Base-by-base conservation (phyloP, 2,329 filamentous ascomycete genomes). In the Fusarium sp. region DNA sequence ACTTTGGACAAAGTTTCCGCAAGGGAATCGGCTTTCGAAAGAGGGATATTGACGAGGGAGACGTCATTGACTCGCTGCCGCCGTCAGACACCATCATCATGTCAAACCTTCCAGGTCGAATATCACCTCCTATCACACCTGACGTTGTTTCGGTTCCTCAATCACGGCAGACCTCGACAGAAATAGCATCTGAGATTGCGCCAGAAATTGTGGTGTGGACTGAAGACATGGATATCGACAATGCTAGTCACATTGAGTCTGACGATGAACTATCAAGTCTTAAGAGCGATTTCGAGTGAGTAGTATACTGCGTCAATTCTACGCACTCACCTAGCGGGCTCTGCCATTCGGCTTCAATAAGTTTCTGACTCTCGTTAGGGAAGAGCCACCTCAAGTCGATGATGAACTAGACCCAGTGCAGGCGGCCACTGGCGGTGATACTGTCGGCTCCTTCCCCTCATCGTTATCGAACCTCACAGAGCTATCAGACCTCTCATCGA, bases 391-490 rank as follows among this genome's bases (percentile, higher is more conserved):
- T 20, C 71, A 71, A 41, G 66, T 56, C 18, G 62, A 74, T 40
- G 66, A 74, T 49, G 68, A 72, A 18, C 40, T 68, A 7, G 34
- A 56, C 47, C 51, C 62, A n/a, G 51, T 70, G n/a, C 68, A 63
- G 11, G 55, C 67, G 34, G 53, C 61, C 20, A 30, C 66, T 57
- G 47, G 66, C 34, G 61, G 75, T 21, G 74, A 65, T 34, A 57
- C 75, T 69, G 65, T 75, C 74, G 72, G 81, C 76, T 87, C 85
- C 37, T 80, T 86, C 66, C 80, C 82, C 47, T 89, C 87, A 16
- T 87, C 87, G n/a, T 79, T 84, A 21, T 86, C 86, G 20, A 80
- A 78, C 60, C 69, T 85, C 32, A 86, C 87, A 65, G 87, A 89
- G 59, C 78, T 82, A 27, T 89, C 87, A 54, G 87, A 89, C 47